Evolutionary conservation across 371 early-diverging fungal genomes (phyloP).

Genomic region (Mucor velutinosus): DNA sequence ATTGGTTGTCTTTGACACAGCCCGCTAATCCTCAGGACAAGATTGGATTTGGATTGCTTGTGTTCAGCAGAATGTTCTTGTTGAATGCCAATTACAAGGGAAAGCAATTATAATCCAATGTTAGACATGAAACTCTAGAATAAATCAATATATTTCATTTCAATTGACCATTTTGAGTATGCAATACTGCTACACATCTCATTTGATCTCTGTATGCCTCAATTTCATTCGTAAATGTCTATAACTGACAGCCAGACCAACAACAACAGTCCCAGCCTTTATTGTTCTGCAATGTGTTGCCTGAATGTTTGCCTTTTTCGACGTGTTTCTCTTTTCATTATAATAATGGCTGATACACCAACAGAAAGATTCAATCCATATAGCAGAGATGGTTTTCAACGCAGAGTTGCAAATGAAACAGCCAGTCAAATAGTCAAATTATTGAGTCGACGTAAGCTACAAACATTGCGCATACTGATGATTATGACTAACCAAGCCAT

Average conservation of each 20-base stretch:
- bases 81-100: constrained; percentile 53
- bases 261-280: background rate
- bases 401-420: background rate
- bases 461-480: background rate
- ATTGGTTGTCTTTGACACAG: constrained; percentile 54
- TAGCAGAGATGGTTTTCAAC: background rate
- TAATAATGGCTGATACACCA: background rate
- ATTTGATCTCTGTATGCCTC: no score
- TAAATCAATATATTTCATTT: background rate
- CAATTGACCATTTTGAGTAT: no score
- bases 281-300: no score
- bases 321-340: background rate
- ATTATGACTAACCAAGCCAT: background rate
- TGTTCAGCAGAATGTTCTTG: constrained; percentile 65
- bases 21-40: constrained; percentile 30
- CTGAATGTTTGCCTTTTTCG: background rate
- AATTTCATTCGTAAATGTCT: no score
- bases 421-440: background rate
- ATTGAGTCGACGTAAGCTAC: background rate
- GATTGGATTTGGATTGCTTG: constrained; percentile 55
- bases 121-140: background rate
- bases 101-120: background rate
- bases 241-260: no score
- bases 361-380: background rate
- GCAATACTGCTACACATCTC: no score